Evolutionary conservation across 306 rosid genomes (phyloP).

Genomic region (Calophaca sinica): DNA sequence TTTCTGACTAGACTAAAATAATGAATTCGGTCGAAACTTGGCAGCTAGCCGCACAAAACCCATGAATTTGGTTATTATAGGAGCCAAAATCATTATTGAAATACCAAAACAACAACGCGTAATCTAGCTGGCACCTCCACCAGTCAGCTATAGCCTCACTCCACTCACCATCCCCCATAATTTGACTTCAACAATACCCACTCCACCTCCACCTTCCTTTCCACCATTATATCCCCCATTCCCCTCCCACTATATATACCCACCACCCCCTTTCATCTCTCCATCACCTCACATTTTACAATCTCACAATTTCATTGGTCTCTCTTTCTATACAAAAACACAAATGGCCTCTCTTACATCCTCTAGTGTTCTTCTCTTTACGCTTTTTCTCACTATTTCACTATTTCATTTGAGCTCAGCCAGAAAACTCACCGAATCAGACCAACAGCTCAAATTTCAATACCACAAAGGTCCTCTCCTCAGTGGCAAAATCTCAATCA

Average conservation of each 20-base stretch:
- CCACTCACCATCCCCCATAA: background rate
- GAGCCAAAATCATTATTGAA: background rate
- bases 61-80: background rate
- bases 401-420: constrained; percentile 44
- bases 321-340: no score
- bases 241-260: constrained; percentile 26
- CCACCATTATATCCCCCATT: background rate
- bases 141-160: background rate
- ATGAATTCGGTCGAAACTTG: constrained; percentile 14
- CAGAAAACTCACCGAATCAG: constrained; percentile 35
- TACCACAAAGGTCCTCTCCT: constrained; percentile 56
- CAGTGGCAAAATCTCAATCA: constrained; percentile 46
- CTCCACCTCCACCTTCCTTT: constrained; percentile 10
- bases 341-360: constrained; percentile 45
- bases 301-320: background rate
- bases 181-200: constrained; percentile 17
- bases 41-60: background rate
- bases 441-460: constrained; percentile 45
- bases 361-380: background rate
- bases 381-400: constrained; percentile 38
- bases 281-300: background rate
- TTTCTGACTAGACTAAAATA: background rate
- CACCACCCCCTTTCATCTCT: background rate
- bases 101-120: constrained; percentile 14
- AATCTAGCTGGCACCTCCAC: constrained; percentile 25